Conservation (phyloP, 768 basidiomycete species). For the Leccinum uliginosum region DNA sequence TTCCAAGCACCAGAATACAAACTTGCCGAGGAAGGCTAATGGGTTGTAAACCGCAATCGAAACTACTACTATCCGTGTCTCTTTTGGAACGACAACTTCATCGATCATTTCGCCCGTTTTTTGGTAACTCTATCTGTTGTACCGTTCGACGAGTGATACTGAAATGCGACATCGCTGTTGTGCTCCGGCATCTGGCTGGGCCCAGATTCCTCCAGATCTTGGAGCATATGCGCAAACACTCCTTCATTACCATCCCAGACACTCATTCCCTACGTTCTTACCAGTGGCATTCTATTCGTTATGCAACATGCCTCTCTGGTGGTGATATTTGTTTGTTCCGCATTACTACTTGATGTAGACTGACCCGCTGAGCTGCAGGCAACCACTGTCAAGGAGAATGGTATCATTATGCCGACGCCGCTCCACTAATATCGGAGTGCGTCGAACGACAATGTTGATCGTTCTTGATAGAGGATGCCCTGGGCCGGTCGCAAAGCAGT, state of each 20-base stretch:
- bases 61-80: neutral
- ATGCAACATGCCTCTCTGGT: conserved; percentile 92
- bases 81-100: neutral
- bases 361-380: conserved; percentile 44
- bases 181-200: conserved; percentile 84
- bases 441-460: conserved; percentile 79
- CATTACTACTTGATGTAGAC: neutral
- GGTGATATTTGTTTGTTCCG: conserved; percentile 37
- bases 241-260: conserved; percentile 87
- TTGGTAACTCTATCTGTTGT: neutral
- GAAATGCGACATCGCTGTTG: neutral
- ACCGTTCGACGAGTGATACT: neutral
- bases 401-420: conserved; percentile 68
- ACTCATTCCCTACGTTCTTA: conserved; percentile 91
- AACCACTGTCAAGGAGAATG: conserved; percentile 65
- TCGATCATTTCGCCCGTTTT: neutral
- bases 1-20: neutral
- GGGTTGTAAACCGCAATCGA: neutral
- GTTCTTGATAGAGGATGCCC: conserved; percentile 95
- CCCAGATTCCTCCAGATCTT: conserved; percentile 94
- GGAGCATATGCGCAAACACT: conserved; percentile 92
- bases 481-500: conserved; percentile 95
- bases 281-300: conserved; percentile 81
- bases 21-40: neutral
- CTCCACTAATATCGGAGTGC: conserved; percentile 89